These are phyloP conservation scores for Daucus carota DNA, from an alignment of 129 eudicot species.

Conservation along the genomic window DH1_v3.0 NC_030386.2:29221001-29221500, in stretches of 20 bases:
- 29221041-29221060: slow-evolving; percentile 44
- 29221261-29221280: background rate
- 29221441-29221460: slow-evolving; percentile 35
- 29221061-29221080: background rate
- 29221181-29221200: background rate
- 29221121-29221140: background rate
- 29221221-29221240: background rate
- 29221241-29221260: background rate
- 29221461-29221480: slow-evolving; percentile 36
- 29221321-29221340: slow-evolving; percentile 46
- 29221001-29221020: slow-evolving; percentile 33
- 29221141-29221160: background rate
- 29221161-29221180: background rate
- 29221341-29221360: slow-evolving; percentile 40
- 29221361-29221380: slow-evolving; percentile 33
- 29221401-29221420: slow-evolving; percentile 27
- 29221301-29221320: slow-evolving; percentile 41
- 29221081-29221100: background rate
- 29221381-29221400: slow-evolving; percentile 31
- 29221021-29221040: slow-evolving; percentile 41
- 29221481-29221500: slow-evolving; percentile 32
- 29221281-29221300: background rate
- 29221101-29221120: background rate
- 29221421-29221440: slow-evolving; percentile 39
- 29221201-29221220: background rate